Evolutionary conservation across 805 yeast species (phyloP).

Genomic region (Wickerhamomyces bovis): DNA sequence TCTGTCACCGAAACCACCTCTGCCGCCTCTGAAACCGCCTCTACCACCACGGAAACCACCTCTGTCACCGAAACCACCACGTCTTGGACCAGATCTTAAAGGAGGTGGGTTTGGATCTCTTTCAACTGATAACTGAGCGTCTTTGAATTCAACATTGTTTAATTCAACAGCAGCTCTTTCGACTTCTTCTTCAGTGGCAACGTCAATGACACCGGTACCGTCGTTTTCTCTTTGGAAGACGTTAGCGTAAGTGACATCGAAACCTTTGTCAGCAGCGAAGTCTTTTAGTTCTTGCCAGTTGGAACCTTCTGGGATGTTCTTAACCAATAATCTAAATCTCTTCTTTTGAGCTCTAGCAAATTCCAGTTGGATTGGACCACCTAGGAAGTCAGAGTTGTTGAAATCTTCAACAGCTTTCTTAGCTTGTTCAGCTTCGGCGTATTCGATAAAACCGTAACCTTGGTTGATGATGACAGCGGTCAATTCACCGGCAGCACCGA

Average conservation of each 20-base stretch:
- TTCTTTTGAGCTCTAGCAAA: conserved; percentile 46
- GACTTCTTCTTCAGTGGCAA: conserved; percentile 64
- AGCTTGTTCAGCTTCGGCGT: conserved; percentile 66
- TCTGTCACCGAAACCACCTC: conserved; percentile 42
- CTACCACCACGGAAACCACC: conserved; percentile 35
- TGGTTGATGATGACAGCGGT: conserved; percentile 65
- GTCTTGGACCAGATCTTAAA: conserved; percentile 39
- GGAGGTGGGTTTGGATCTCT: conserved; percentile 60
- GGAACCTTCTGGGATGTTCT: conserved; percentile 66
- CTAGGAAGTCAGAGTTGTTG: conserved; percentile 63
- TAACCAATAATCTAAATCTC: conserved; percentile 64
- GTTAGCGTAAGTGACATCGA: conserved; percentile 55
- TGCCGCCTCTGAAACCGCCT: conserved; percentile 36
- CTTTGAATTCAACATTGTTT: conserved; percentile 67
- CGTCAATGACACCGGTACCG: conserved; percentile 42
- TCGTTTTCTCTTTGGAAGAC: conserved; percentile 40
- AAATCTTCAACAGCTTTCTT: conserved; percentile 68
- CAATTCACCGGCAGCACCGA: conserved; percentile 60
- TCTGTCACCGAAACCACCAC: conserved; percentile 33
- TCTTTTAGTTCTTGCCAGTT: conserved; percentile 91
- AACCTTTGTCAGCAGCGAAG: conserved; percentile 71
- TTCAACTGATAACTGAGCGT: conserved; percentile 65
- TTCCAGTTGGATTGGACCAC: conserved; percentile 40
- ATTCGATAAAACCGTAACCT: conserved; percentile 89
- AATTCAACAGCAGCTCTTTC: conserved; percentile 67